These are phyloP conservation scores for Pyrus bretschneideri DNA, from an alignment of 306 rosid species.

Conservation along the genomic window DNA sequence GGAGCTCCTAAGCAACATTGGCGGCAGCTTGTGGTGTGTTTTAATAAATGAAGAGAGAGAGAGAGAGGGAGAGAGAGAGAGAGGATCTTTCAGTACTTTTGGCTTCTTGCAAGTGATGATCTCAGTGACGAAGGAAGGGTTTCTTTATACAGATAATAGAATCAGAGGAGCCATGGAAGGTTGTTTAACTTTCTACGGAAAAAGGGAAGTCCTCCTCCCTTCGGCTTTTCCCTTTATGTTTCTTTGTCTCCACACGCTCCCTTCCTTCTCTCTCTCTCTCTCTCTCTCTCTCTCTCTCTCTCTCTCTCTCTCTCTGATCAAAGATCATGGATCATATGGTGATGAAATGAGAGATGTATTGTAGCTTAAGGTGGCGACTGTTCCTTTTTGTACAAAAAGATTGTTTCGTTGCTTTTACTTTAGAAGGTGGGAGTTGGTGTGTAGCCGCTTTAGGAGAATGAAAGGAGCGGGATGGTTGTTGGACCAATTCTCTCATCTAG, in stretches of 20 bases:
- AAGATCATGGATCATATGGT: not conserved
- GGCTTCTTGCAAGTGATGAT: slow-evolving; percentile 25
- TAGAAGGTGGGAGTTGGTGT: slow-evolving; percentile 64
- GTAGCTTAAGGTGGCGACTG: not conserved
- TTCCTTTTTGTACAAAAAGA: not conserved
- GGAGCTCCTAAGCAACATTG: slow-evolving; percentile 64
- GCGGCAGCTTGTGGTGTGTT: not conserved
- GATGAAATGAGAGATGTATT: not conserved
- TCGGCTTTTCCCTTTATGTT: slow-evolving; percentile 18
- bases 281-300: slow-evolving; percentile 1
- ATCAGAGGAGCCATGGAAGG: slow-evolving; percentile 47
- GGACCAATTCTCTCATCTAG: slow-evolving; percentile 28
- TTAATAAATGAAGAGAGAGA: not conserved
- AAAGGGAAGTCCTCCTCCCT: slow-evolving; percentile 11
- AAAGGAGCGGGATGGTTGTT: slow-evolving; percentile 57
- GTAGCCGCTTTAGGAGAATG: slow-evolving; percentile 46
- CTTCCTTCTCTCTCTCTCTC: not conserved
- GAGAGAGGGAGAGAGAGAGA: not conserved
- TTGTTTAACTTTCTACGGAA: slow-evolving; percentile 15
- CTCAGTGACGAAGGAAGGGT: slow-evolving; percentile 17
- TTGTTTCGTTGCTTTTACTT: slow-evolving; percentile 72
- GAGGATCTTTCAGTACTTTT: not conserved
- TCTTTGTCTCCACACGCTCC: slow-evolving; percentile 49
- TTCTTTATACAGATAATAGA: slow-evolving; percentile 38
- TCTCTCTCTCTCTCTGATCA: slow-evolving; percentile 6